phyloP scores from a whole-genome alignment of 306 rosid species.

The Nissolia schottii region DNA sequence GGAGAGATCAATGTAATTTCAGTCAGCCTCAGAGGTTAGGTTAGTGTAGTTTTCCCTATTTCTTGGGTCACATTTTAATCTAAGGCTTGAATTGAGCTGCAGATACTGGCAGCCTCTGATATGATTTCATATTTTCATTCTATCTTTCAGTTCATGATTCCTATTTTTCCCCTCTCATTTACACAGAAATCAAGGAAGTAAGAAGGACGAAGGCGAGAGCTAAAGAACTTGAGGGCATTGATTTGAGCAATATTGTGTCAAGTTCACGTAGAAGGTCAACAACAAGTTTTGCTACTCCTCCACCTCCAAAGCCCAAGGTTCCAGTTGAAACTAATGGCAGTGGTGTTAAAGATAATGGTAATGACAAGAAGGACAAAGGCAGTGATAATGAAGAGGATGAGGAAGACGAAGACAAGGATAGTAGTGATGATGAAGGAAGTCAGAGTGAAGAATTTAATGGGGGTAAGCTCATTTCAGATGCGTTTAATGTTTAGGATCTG shows the following conservation, averaged over 20 bases:
- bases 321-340: slow-evolving; percentile 57
- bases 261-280: slow-evolving; percentile 88
- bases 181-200: slow-evolving; percentile 77
- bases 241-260: slow-evolving; percentile 75
- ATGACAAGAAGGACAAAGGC: slow-evolving; percentile 35
- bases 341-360: slow-evolving; percentile 39
- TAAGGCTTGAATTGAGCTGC: slow-evolving; percentile 9
- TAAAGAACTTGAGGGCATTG: slow-evolving; percentile 96
- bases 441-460: slow-evolving; percentile 71
- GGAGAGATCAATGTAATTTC: neutral
- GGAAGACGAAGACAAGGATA: slow-evolving; percentile 37
- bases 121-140: neutral
- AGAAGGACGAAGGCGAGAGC: slow-evolving; percentile 83
- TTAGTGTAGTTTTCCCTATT: slow-evolving; percentile 3
- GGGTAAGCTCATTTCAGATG: slow-evolving; percentile 40
- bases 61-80: neutral
- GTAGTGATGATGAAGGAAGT: slow-evolving; percentile 45
- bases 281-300: slow-evolving; percentile 58
- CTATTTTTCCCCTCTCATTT: slow-evolving; percentile 10
- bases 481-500: neutral
- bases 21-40: neutral
- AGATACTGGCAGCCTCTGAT: neutral
- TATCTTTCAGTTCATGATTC: neutral
- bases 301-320: slow-evolving; percentile 73
- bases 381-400: slow-evolving; percentile 52